Evolutionary conservation across 2,329 filamentous ascomycete species (phyloP), one percentile per base, ranked within the genome.

Genomic region (Endothia cerciana): DNA sequence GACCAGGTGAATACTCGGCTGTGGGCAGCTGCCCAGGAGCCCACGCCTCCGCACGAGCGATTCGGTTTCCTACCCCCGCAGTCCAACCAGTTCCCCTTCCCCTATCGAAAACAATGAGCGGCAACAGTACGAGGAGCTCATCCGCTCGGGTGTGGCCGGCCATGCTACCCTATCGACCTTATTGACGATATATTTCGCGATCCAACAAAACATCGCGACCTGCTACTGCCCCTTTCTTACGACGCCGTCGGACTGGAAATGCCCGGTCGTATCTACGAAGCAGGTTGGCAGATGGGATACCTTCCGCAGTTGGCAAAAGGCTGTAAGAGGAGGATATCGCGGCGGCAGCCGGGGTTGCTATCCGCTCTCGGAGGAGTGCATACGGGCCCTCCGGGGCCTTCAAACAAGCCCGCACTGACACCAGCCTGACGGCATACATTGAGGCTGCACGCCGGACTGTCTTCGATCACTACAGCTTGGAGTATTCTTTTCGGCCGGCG

Each of bases 161-260:
- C 41, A 6, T 11, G 2, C 6, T 43, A 43, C 15, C 41, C 41
- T 43, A 19, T 43, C 15, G 15, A 43, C 15, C 41, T 43, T 5
- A 15, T 43, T 2, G 41, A 43, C 15, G 56, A 58, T 13, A n/a
- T 58, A 10, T 58, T 58, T 25, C 56, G 36, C 19, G 33, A 58
- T 10, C 56, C 56, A 13, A 58, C 8, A 41, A 41, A 58, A 15
- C 10, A 58, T 58, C n/a, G 36, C 36, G 10, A 58, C n/a, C 36
- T 58, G 10, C 56, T 58, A 15, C 36, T 58, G 22, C 36, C 56
- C 55, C n/a, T 58, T 58, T 19, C 36, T 58, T 6, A 58, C 33
- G 3, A 58, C 36, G 25, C n/a, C n/a, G 33, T 58, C 36, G 41
- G 36, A 58, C 33, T 58, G n/a, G 56, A n/a, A 58, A 22, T 58